Conservation (phyloP, 441 rosid species). For the Daphne laureola region DNA sequence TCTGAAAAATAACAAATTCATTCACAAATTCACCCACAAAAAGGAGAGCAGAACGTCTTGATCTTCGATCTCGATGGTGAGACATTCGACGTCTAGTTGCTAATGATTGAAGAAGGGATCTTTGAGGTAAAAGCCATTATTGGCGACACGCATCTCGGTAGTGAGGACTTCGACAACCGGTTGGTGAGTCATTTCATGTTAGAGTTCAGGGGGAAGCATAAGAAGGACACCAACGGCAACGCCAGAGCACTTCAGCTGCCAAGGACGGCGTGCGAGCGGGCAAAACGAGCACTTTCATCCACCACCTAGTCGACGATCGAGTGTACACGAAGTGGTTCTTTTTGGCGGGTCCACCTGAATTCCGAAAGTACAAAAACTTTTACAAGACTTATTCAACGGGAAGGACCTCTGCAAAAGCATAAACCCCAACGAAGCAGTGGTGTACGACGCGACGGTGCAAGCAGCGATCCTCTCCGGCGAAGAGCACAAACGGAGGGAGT, state of each 20-base stretch:
- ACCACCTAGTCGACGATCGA: conserved; percentile 34
- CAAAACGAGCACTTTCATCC: conserved; percentile 37
- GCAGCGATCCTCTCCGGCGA: conserved; percentile 31
- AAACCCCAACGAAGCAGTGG: conserved; percentile 47
- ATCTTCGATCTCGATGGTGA: no score
- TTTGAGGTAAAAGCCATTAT: no score
- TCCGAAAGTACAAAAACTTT: conserved; percentile 40
- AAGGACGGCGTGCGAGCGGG: conserved; percentile 36
- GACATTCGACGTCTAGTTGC: no score
- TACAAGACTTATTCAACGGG: conserved; percentile 43
- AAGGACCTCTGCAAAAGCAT: conserved; percentile 45
- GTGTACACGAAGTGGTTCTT: conserved; percentile 37
- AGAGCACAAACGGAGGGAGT: no score
- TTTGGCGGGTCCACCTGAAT: conserved; percentile 51
- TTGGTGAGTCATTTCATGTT: conserved; percentile 35
- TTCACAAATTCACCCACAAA: no score
- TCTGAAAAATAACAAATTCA: no score
- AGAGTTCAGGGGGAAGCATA: conserved; percentile 42
- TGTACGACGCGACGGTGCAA: conserved; percentile 41
- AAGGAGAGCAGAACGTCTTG: no score
- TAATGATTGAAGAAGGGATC: no score
- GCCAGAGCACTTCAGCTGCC: conserved; percentile 36
- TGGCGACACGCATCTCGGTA: conserved; percentile 46
- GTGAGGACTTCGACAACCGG: conserved; percentile 45
- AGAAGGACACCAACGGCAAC: conserved; percentile 34